Evolutionary conservation across 2,329 filamentous ascomycete genomes (phyloP), one percentile per base, ranked within the genome.

Genomic region (Botrytis galanthina): DNA sequence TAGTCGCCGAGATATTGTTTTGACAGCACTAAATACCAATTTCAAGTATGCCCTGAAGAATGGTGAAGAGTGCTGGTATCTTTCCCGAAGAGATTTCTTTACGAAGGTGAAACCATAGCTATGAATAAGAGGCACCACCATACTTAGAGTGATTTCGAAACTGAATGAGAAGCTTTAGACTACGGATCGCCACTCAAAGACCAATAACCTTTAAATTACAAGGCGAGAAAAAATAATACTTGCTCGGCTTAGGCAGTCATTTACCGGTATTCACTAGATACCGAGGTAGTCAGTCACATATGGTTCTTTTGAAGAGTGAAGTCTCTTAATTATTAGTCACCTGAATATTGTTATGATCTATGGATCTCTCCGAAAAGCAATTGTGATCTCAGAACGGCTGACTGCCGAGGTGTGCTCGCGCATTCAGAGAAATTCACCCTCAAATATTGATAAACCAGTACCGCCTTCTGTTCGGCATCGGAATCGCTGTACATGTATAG

Each of bases 381-480:
- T 51, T 7, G 7, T n/a, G n/a, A 22, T 3, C 44, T 22, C 10
- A 4, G 44, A 22, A n/a, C 5, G n/a, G 12, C 26, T 48, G 48
- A n/a, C 26, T 51, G 48, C 48, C 48, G 48, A 51, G 26, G 48
- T 51, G 48, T n/a, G 48, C 10, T 51, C 26, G 26, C 26, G 4
- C 48, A 51, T 16, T 4, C 14, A 12, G 12, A n/a, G 12, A 51
- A 51, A 51, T 51, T 51, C 48, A 51, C 48, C 26, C 51, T 54
- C 51, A 29, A 29, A 29, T 54, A 29, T 9, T 54, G 51, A 18
- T 3, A 29, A 54, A 18, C 14, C 1, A 29, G n/a, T 29, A 54
- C 1, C 0, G 5, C 3, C 2, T 29, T 16, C 14, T 29, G 6
- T 4, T 3, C 14, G 14, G 5, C 26, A 3, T 29, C 8, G 3